phyloP scores from a whole-genome alignment of 257 asterid genomes.

The Solanum piurae region DNA sequence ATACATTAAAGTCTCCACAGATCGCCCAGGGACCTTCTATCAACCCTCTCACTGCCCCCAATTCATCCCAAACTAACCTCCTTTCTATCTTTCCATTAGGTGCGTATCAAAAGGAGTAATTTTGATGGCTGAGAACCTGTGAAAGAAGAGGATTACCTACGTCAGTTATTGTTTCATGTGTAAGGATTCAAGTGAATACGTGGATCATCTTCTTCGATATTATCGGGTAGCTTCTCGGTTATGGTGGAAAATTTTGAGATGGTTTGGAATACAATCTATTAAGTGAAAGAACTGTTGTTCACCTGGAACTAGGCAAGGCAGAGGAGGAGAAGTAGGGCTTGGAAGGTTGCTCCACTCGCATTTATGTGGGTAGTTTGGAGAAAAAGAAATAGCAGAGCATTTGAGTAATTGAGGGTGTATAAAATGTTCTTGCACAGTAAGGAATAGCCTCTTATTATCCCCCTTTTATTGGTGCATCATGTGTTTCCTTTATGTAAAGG shows the following conservation, averaged over 20 bases:
- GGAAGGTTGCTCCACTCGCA: background rate
- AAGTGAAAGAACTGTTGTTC: background rate
- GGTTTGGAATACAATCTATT: background rate
- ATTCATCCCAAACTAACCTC: no score
- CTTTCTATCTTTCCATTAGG: no score
- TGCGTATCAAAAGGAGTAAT: background rate
- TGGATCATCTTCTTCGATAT: background rate
- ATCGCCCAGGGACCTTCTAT: no score
- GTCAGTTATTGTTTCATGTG: background rate
- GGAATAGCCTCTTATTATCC: background rate
- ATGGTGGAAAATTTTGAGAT: background rate
- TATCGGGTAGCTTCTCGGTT: background rate
- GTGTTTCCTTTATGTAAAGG: background rate
- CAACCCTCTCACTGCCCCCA: no score
- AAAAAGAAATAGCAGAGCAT: background rate
- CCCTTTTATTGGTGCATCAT: background rate
- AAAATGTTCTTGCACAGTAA: background rate
- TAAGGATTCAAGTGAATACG: background rate
- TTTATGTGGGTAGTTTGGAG: background rate
- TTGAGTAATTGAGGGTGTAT: background rate
- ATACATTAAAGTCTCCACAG: no score
- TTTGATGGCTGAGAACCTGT: background rate
- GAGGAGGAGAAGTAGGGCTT: background rate
- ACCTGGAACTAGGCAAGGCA: background rate
- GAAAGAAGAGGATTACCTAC: background rate